A percentile compares a stretch with the other conserved stretches of the same genome.
These are phyloP conservation scores for Phytophthora sansomeana DNA, from an alignment of 352 stramenopile species.

Conservation along the genomic window DNA sequence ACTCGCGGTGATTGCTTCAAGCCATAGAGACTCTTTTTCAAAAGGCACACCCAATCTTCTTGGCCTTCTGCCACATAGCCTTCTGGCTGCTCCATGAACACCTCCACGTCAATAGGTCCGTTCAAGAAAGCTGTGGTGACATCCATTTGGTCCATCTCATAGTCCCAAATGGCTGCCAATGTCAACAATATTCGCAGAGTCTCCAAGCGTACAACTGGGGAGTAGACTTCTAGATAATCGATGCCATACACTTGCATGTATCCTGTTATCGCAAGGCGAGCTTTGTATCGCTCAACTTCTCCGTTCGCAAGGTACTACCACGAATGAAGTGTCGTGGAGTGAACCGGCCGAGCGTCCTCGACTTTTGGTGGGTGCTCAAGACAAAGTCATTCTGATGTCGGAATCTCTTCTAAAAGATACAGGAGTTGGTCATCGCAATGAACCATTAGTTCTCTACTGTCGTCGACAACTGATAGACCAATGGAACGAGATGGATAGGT, in stretches of 20 bases:
- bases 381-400: no score
- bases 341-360: not conserved
- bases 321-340: no score
- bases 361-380: not conserved
- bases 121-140: slow-evolving; percentile 2
- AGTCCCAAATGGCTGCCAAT: not conserved
- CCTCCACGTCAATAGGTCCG: slow-evolving; percentile 21
- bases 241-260: slow-evolving; percentile 17
- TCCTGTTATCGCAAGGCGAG: slow-evolving; percentile 9
- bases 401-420: no score
- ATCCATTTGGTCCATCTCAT: slow-evolving; percentile 2
- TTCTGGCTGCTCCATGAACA: slow-evolving; percentile 33
- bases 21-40: slow-evolving; percentile 29
- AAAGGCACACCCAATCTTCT: slow-evolving; percentile 23
- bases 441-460: no score
- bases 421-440: no score
- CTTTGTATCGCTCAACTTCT: slow-evolving; percentile 12
- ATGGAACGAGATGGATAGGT: no score
- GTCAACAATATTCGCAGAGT: not conserved
- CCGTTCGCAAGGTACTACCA: not conserved
- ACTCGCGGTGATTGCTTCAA: slow-evolving; percentile 35
- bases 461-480: no score
- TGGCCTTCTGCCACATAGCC: slow-evolving; percentile 16
- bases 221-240: slow-evolving; percentile 11
- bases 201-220: not conserved